Conservation (phyloP, 768 basidiomycete genomes). For the Mycena vitilis region DNA sequence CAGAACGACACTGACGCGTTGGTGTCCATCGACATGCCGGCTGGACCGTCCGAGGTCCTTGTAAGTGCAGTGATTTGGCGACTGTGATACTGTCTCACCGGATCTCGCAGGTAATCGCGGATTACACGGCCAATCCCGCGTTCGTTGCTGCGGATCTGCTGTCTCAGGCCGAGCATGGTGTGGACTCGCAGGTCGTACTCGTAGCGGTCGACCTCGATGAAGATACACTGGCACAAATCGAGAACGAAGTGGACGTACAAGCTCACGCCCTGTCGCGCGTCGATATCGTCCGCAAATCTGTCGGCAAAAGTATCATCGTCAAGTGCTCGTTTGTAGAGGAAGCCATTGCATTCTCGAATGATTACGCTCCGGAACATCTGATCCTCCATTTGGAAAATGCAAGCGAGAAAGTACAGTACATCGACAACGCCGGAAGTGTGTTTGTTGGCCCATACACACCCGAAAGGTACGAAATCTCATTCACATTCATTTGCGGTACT, state of each 20-base stretch:
- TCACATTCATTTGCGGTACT: constrained; percentile 21
- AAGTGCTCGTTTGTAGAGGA: constrained; percentile 73
- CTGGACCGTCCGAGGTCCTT: constrained; percentile 96
- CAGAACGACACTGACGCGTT: constrained; percentile 98
- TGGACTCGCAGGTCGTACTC: constrained; percentile 97
- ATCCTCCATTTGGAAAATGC: constrained; percentile 90
- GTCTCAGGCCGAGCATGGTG: constrained; percentile 97
- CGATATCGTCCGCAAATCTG: constrained; percentile 89
- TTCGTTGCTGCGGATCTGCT: constrained; percentile 97
- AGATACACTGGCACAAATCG: constrained; percentile 76
- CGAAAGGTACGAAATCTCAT: constrained; percentile 74
- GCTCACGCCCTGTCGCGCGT: constrained; percentile 89
- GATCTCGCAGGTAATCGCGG: constrained; percentile 87
- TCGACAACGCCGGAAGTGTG: constrained; percentile 95
- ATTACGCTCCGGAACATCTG: constrained; percentile 98
- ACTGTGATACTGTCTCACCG: constrained; percentile 7
- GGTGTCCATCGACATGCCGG: constrained; percentile 99
- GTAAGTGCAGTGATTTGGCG: constrained; percentile 60
- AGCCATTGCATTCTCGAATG: constrained; percentile 92
- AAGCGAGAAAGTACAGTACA: constrained; percentile 64
- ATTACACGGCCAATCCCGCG: constrained; percentile 84
- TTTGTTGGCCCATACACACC: constrained; percentile 97
- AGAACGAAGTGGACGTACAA: constrained; percentile 87
- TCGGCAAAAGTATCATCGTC: constrained; percentile 92
- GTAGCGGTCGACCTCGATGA: constrained; percentile 79